phyloP scores from a whole-genome alignment of 2,329 filamentous ascomycete genomes.

The Trichocomaceae sp. region DNA sequence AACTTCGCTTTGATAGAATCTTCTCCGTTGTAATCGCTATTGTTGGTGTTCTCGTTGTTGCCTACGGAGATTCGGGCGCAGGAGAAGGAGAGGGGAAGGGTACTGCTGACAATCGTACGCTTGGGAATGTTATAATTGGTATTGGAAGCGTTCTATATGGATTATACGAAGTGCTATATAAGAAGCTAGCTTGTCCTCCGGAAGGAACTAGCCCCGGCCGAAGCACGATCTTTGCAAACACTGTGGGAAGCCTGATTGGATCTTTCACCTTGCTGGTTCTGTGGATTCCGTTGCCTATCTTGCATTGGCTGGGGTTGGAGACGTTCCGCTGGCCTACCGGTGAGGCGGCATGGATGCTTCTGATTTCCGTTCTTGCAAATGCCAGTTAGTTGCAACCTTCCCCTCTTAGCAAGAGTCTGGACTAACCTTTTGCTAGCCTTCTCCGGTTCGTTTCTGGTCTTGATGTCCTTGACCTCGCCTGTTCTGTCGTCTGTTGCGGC shows the following conservation, averaged over 20 bases:
- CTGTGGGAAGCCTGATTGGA: slow-evolving; percentile 82
- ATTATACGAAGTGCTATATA: slow-evolving; percentile 95
- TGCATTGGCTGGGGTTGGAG: slow-evolving; percentile 74
- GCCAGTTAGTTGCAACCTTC: slow-evolving; percentile 52
- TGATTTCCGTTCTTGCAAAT: slow-evolving; percentile 76
- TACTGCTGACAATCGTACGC: slow-evolving; percentile 57
- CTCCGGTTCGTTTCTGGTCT: slow-evolving; percentile 82
- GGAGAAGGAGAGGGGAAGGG: slow-evolving; percentile 31
- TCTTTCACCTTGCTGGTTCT: slow-evolving; percentile 77
- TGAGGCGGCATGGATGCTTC: slow-evolving; percentile 70
- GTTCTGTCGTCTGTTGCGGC: slow-evolving; percentile 90
- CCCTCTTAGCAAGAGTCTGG: slow-evolving; percentile 5
- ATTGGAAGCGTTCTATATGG: slow-evolving; percentile 87
- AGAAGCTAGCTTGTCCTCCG: slow-evolving; percentile 84
- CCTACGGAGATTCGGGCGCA: slow-evolving; percentile 69
- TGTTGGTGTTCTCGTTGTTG: slow-evolving; percentile 83
- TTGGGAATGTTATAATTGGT: slow-evolving; percentile 90
- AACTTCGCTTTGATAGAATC: slow-evolving; percentile 75
- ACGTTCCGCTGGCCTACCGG: slow-evolving; percentile 74
- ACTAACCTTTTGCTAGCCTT: slow-evolving; percentile 49
- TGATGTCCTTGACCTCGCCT: slow-evolving; percentile 87
- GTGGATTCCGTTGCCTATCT: slow-evolving; percentile 82
- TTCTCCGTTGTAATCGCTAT: slow-evolving; percentile 83
- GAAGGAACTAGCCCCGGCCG: slow-evolving; percentile 77
- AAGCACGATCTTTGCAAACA: slow-evolving; percentile 94